Evolutionary conservation across 805 yeast species (phyloP), one percentile per base, ranked within the genome.

Genomic region (Cyberlindnera americana): DNA sequence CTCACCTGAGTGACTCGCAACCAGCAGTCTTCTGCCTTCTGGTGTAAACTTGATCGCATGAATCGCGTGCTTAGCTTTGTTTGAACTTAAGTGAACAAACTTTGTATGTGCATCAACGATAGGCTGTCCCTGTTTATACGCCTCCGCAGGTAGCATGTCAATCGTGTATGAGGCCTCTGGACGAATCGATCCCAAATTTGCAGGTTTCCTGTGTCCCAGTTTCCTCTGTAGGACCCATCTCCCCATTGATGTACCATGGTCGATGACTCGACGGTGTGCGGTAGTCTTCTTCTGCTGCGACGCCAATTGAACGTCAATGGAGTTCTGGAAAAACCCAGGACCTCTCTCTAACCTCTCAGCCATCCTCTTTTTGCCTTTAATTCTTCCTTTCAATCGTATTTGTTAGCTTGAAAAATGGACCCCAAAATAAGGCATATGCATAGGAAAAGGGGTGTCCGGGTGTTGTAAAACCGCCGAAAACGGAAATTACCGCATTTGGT

Each of bases 31-130:
- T 50, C 97, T 71, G 0, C 96, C 98, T 52, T 89, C 97, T 0
- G 98, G 98, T 0, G 99, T 93, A 96, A 97, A 91, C 59, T 76
- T 78, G n/a, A 87, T 81, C 2, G 90, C 81, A 52, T 87, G 85
- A 37, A 90, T 87, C 3, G 95, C 86, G 65, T 91, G 96, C 55
- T 84, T 82, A 10, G 89, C 87, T 62, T 93, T 93, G 65, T 91
- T 93, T 15, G 93, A 81, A 43, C 95, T 81, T 35, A 90, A 73
- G 65, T 91, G 98, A 4, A 88, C 93, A 60, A 91, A 89, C 54
- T 89, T 89, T 19, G 86, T 75, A 35, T 81, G 79, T 9, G 81
- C 59, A 55, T 89, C 89, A 43, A 83, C 66, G 1, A 77, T 64
- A 0, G 81, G 77, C 24, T 67, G 65, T 10, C 60, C 54, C 19